Conservation (phyloP, 257 asterid genomes). For the Plectranthus barbatus region DNA sequence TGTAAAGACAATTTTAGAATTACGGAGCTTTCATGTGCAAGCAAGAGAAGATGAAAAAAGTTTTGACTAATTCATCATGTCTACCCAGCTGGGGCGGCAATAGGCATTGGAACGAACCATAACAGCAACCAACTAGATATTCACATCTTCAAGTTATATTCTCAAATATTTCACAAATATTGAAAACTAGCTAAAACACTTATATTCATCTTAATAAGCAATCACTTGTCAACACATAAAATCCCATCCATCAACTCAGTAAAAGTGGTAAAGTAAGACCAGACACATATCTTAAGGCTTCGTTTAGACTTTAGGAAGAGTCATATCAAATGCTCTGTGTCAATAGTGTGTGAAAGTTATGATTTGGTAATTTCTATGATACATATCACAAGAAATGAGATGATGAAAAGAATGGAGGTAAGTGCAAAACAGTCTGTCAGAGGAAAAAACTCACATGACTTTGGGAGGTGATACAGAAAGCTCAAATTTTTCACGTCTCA, state of each 20-base stretch:
- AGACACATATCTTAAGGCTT: background rate
- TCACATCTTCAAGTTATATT: background rate
- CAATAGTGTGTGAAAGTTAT: background rate
- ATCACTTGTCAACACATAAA: background rate
- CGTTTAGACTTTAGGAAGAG: background rate
- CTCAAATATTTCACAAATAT: background rate
- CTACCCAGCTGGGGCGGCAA: background rate
- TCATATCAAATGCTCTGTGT: background rate
- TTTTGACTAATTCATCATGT: background rate
- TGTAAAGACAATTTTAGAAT: background rate
- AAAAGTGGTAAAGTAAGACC: background rate
- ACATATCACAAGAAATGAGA: background rate
- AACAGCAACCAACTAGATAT: background rate
- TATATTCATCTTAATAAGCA: background rate
- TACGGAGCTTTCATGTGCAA: background rate
- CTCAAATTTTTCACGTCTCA: constrained; percentile 98
- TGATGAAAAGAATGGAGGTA: background rate
- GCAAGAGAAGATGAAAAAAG: background rate
- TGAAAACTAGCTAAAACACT: background rate
- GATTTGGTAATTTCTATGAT: background rate
- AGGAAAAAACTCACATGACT: constrained; percentile 85
- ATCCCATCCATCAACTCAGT: background rate
- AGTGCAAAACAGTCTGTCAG: constrained; percentile 10
- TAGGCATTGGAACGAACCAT: background rate
- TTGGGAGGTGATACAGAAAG: constrained; percentile 96